Evolutionary conservation across 768 basidiomycete genomes (phyloP).

Genomic region (Boletus reticuloceps): DNA sequence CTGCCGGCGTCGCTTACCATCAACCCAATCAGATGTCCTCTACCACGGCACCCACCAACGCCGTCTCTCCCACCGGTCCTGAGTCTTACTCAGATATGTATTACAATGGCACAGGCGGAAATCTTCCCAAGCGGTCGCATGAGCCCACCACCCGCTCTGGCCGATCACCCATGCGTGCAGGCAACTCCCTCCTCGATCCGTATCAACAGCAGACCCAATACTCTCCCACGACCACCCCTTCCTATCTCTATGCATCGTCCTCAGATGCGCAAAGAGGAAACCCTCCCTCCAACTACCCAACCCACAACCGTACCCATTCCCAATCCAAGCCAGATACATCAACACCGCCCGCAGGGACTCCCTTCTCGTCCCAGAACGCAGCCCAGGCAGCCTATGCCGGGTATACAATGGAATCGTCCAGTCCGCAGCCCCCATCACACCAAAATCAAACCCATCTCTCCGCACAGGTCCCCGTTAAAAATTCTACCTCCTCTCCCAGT

Average conservation of each 20-base stretch:
- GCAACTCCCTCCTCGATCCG: constrained; percentile 60
- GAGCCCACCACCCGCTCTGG: constrained; percentile 49
- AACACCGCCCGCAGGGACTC: constrained; percentile 46
- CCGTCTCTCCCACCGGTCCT: constrained; percentile 36
- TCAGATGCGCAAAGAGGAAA: constrained; percentile 40
- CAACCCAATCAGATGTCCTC: constrained; percentile 33
- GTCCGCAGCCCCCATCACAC: constrained; percentile 52
- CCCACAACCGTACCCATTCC: constrained; percentile 57
- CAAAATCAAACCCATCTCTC: constrained; percentile 52
- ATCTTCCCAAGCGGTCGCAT: constrained; percentile 54
- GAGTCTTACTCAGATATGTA: constrained; percentile 63
- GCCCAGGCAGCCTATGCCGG: constrained; percentile 43
- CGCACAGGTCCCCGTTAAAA: constrained; percentile 46
- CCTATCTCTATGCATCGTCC: constrained; percentile 43
- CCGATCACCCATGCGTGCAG: constrained; percentile 63
- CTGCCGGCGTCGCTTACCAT: constrained; percentile 57
- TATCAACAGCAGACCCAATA: constrained; percentile 67
- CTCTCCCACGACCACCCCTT: constrained; percentile 50
- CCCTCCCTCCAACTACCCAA: constrained; percentile 44
- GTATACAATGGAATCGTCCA: constrained; percentile 65
- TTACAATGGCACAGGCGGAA: constrained; percentile 47
- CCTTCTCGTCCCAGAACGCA: constrained; percentile 56
- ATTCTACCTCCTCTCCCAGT: constrained; percentile 64
- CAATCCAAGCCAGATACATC: constrained; percentile 51
- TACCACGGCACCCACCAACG: constrained; percentile 31